Conservation (phyloP, 192 early-diverging fungal genomes). For the Entophlyctis luteolus region DNA sequence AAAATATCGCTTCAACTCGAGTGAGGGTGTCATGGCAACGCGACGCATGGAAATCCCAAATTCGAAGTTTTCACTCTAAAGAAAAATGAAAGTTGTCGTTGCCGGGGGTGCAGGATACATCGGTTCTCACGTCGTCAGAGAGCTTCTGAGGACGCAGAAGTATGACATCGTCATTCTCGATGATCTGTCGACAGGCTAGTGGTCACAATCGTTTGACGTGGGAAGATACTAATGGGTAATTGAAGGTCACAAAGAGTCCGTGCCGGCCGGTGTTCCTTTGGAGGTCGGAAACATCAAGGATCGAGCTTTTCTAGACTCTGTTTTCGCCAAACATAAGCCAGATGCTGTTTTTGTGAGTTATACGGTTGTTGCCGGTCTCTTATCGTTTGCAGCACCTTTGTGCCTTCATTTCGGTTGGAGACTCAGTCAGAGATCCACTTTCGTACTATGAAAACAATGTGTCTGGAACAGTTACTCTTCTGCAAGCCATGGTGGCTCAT, state of each 20-base stretch:
- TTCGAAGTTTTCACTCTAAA: neutral
- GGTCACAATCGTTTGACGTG: conserved; percentile 9
- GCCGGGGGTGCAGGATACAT: conserved; percentile 77
- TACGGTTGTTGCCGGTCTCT: neutral
- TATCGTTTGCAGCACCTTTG: conserved; percentile 69
- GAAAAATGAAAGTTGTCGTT: conserved; percentile 43
- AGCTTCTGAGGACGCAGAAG: conserved; percentile 54
- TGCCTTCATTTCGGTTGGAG: conserved; percentile 83
- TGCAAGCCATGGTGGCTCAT: conserved; percentile 79
- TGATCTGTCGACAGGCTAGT: conserved; percentile 69
- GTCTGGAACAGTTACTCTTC: conserved; percentile 76
- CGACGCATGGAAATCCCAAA: neutral
- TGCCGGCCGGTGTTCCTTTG: conserved; percentile 55
- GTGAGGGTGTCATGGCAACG: neutral
- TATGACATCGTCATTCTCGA: conserved; percentile 89
- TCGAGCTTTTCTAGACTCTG: conserved; percentile 54
- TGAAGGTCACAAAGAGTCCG: conserved; percentile 43
- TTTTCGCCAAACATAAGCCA: conserved; percentile 68
- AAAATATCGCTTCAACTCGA: neutral
- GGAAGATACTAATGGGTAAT: neutral
- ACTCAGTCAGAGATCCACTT: conserved; percentile 74
- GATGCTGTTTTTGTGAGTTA: conserved; percentile 45
- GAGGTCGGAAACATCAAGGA: conserved; percentile 78
- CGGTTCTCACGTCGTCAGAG: conserved; percentile 88
- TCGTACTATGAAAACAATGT: conserved; percentile 94